These are phyloP conservation scores for Crassisporium funariophilum DNA, from an alignment of 768 basidiomycete species.

Conservation along the genomic window DNA sequence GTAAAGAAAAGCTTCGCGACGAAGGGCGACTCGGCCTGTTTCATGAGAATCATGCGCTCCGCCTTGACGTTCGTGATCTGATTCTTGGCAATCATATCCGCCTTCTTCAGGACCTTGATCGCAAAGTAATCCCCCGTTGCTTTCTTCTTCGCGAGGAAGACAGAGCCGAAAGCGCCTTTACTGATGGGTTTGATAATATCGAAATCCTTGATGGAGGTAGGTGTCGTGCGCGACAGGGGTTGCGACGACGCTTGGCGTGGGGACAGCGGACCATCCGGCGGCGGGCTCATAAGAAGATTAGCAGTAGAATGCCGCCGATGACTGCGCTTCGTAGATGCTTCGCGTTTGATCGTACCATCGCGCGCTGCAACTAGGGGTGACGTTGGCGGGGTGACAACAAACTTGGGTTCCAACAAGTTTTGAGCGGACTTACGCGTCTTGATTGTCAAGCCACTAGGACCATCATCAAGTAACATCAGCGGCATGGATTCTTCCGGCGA, in stretches of 20 bases:
- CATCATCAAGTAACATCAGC: conserved; percentile 67
- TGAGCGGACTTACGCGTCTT: conserved; percentile 67
- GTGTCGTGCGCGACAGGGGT: conserved; percentile 75
- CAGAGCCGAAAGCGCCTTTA: conserved; percentile 98
- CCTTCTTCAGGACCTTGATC: conserved; percentile 99
- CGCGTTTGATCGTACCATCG: conserved; percentile 43
- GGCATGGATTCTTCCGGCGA: conserved; percentile 63
- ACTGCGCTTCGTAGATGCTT: conserved; percentile 53
- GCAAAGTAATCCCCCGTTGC: conserved; percentile 98
- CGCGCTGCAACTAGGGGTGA: conserved; percentile 63
- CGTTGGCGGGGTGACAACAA: conserved; percentile 73
- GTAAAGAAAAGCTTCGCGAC: conserved; percentile 98
- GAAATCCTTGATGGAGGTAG: conserved; percentile 97
- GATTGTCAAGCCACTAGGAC: conserved; percentile 40
- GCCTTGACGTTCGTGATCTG: conserved; percentile 99
- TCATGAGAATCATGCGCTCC: conserved; percentile 99
- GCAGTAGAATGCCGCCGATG: conserved; percentile 76
- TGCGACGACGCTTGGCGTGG: conserved; percentile 82
- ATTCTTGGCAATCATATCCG: conserved; percentile 99
- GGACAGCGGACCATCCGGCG: conserved; percentile 72
- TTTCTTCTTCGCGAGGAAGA: conserved; percentile 98
- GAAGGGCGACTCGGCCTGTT: conserved; percentile 97
- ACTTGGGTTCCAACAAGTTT: conserved; percentile 65
- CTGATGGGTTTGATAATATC: conserved; percentile 99
- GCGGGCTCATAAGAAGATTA: conserved; percentile 62